phyloP scores from a whole-genome alignment of 1,139 yeast species.

The Ogataea hybrid region DNA sequence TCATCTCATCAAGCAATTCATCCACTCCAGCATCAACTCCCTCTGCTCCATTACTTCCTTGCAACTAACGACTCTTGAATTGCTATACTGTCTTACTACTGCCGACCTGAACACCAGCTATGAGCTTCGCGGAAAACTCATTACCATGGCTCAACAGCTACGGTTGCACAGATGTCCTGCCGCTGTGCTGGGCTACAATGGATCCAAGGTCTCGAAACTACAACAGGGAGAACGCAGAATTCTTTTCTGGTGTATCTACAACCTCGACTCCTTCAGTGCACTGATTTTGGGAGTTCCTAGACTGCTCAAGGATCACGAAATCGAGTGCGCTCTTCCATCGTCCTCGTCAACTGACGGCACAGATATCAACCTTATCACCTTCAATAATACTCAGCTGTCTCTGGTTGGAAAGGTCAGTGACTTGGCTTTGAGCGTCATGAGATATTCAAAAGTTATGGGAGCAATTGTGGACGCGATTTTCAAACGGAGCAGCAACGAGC shows the following conservation, averaged over 20 bases:
- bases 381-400: constrained; percentile 55
- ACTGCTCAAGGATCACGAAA: constrained; percentile 71
- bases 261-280: constrained; percentile 73
- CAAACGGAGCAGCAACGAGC: constrained; percentile 41
- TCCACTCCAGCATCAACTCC: constrained; percentile 49
- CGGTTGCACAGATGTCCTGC: constrained; percentile 87
- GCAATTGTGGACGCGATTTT: constrained; percentile 66
- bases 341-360: constrained; percentile 34
- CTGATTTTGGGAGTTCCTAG: constrained; percentile 82
- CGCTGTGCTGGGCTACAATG: constrained; percentile 62
- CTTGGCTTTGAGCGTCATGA: constrained; percentile 60
- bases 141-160: constrained; percentile 83
- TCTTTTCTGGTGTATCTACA: constrained; percentile 80
- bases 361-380: constrained; percentile 48
- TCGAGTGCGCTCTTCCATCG: constrained; percentile 83
- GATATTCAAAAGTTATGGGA: constrained; percentile 73
- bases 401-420: constrained; percentile 69
- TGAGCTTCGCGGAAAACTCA: constrained; percentile 70
- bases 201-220: constrained; percentile 53
- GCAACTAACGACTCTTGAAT: constrained; percentile 66
- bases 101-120: constrained; percentile 77
- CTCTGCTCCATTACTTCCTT: constrained; percentile 67
- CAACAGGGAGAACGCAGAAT: constrained; percentile 84
- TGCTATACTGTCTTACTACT: constrained; percentile 67
- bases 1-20: constrained; percentile 40